Percentiles rank a stretch among this genome's conserved stretches.
These are phyloP conservation scores for Magnusiomyces tetraspermus DNA, from an alignment of 1,139 yeast species.

Conservation along the genomic window DNA sequence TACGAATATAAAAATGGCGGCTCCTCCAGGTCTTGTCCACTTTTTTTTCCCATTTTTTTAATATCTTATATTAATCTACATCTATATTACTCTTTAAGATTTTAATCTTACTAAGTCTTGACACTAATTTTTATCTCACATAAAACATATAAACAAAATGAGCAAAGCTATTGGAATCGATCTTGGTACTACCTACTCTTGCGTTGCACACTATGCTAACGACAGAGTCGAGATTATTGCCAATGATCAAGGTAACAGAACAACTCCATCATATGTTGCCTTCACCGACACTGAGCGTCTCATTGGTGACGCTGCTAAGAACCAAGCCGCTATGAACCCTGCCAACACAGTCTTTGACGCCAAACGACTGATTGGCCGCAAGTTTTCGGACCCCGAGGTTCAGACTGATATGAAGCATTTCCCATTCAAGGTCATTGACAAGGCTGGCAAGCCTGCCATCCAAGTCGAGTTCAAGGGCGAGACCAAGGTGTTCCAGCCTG, in stretches of 20 bases:
- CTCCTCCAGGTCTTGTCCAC: too few relatives aligned
- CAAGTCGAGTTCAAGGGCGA: slow-evolving; percentile 93
- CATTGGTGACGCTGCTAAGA: slow-evolving; percentile 98
- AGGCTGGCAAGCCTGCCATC: slow-evolving; percentile 77
- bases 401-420: slow-evolving; percentile 90
- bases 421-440: slow-evolving; percentile 90
- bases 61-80: neutral
- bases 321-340: slow-evolving; percentile 97
- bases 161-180: slow-evolving; percentile 48
- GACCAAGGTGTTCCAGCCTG: slow-evolving; percentile 88
- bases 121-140: too few relatives aligned
- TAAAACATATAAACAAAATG: slow-evolving; percentile 1
- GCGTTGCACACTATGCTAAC: slow-evolving; percentile 94
- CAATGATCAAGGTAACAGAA: slow-evolving; percentile 98
- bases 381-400: slow-evolving; percentile 76
- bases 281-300: slow-evolving; percentile 93
- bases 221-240: slow-evolving; percentile 87
- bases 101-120: too few relatives aligned
- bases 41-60: too few relatives aligned
- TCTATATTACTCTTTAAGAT: too few relatives aligned
- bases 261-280: slow-evolving; percentile 95
- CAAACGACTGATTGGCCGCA: slow-evolving; percentile 94
- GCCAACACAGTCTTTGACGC: slow-evolving; percentile 92
- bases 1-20: too few relatives aligned
- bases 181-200: slow-evolving; percentile 97